Base-by-base conservation (phyloP, 306 rosid genomes). In the Trifolium dubium region DNA sequence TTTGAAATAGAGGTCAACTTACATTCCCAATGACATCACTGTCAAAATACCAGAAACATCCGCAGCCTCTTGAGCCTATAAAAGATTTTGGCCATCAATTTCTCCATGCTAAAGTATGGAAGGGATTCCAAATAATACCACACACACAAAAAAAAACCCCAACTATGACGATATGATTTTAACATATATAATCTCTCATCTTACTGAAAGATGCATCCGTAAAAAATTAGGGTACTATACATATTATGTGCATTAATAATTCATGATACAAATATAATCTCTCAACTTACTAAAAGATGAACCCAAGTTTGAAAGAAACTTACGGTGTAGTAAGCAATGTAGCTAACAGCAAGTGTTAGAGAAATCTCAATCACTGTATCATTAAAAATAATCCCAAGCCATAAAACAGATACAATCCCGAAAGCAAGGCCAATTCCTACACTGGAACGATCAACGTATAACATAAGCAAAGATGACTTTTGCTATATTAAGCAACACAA, bases 331-430 rank as follows among this genome's bases (percentile, higher is more conserved):
- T 91, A 89, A 64, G 97, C 94, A 80, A 88, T 29, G 80, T 93
- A 91, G 91, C 96, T 91, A 85, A 93, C 96, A 65, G 96, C 91
- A 70, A 91, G 83, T 67, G 98, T 91, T 9, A 93, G 86, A 37
- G 98, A 51, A 78, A 91, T 93, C 85, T 89, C 98, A 77, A 93
- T 93, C 82, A 93, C 92, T 1, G 92, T 93, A 86, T 93, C 98
- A 73, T 93, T 89, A 81, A 93, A 93, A 79, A 93, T 91, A 80
- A 84, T 86, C 72, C 94, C 91, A 64, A 91, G 98, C 97, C 97
- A 93, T 76, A 93, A 37, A 69, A 89, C 93, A 76, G 97, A 93
- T 72, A 78, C 86, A 74, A 93, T 88, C 68, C 97, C 98, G 73
- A 79, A 93, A 67, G 98, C 97, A 81, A 93, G 79, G 83, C 98